Base-by-base conservation (phyloP, 2,329 filamentous ascomycete species). In the Dissoconium aciculare region DNA sequence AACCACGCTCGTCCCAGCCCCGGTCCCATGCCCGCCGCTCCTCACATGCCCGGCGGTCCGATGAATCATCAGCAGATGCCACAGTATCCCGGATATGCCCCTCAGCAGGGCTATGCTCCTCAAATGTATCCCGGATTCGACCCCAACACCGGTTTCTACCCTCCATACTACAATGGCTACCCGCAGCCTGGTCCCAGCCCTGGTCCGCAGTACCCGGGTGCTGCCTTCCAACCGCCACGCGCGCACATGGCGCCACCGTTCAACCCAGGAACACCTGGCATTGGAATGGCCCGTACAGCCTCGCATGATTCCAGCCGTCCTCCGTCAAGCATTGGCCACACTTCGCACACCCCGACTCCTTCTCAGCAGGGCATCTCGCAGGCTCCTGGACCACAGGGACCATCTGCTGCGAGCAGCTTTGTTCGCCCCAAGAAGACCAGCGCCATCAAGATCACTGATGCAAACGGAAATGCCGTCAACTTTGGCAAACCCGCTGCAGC, bases 381-480 rank as follows among this genome's bases (percentile, higher is more conserved):
- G 56, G 52, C 66, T 62, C 67, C 65, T 36, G 69, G 75, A 17
- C 69, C 66, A 14, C 65, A 72, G 19, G 17, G 32, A 10, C 39
- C 37, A 12, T 38, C 40, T 14, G 17, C 4, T 62, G 71, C 35
- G 15, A 36, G 27, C 3, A 67, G 71, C 42, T 74, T 76, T 38
- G 67, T 76, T 37, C 70, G 71, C 36, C 74, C 77, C 6, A 52
- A 70, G 65, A 81, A 78, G 64, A 83, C 71, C 55, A 74, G 74
- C 28, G 74, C 78, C 1, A 78, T 94, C 42, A 66, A 74, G 28
- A 93, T 94, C 63, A 91, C 83, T 64, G 81, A 83, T 48, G 69
- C 77, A 16, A 69, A 76, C 33, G 85, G 83, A 39, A 82, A 89
- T 51, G 71, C 74, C 16, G 63, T 94, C 44, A 64, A 69, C 65